These are phyloP conservation scores for Cutaneotrichosporon cyanovorans DNA, from an alignment of 1,284 basidiomycete species.

Conservation along the genomic window DNA sequence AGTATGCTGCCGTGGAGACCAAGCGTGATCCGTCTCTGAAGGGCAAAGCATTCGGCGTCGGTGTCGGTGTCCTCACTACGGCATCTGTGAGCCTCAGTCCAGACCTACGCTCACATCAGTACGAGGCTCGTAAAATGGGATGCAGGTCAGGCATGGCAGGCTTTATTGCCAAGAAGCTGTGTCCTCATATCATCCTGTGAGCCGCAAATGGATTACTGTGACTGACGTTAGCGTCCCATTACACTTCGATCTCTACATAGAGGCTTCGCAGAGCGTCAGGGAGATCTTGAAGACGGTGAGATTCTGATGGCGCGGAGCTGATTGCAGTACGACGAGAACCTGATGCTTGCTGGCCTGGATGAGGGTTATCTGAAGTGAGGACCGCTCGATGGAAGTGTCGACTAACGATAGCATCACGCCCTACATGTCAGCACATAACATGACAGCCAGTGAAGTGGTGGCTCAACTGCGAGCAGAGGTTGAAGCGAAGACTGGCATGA, in stretches of 20 bases:
- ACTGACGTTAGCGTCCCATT: constrained; percentile 9
- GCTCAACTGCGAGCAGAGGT: constrained; percentile 65
- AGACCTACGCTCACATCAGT: constrained; percentile 48
- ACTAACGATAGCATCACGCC: constrained; percentile 28
- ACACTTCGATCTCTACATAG: constrained; percentile 60
- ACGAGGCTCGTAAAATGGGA: constrained; percentile 82
- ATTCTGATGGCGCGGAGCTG: background rate
- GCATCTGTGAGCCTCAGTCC: constrained; percentile 48
- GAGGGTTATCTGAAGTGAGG: constrained; percentile 77
- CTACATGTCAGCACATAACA: constrained; percentile 63
- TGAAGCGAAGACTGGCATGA: constrained; percentile 67
- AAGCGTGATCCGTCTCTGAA: constrained; percentile 68
- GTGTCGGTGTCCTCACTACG: constrained; percentile 67
- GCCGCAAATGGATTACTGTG: constrained; percentile 1
- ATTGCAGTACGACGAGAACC: constrained; percentile 68
- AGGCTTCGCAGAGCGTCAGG: constrained; percentile 55
- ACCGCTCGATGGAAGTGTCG: constrained; percentile 22
- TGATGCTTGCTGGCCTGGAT: constrained; percentile 73
- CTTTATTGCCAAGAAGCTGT: constrained; percentile 87
- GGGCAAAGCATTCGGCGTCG: constrained; percentile 80
- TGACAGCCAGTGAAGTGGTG: constrained; percentile 68
- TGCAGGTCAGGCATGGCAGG: constrained; percentile 86
- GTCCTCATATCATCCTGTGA: constrained; percentile 74
- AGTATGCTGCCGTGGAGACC: constrained; percentile 51
- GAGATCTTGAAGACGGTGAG: constrained; percentile 34